Evolutionary conservation across 2,329 filamentous ascomycete species (phyloP), one percentile per base, ranked within the genome.

Genomic region (Trichoderma brevicompactum): DNA sequence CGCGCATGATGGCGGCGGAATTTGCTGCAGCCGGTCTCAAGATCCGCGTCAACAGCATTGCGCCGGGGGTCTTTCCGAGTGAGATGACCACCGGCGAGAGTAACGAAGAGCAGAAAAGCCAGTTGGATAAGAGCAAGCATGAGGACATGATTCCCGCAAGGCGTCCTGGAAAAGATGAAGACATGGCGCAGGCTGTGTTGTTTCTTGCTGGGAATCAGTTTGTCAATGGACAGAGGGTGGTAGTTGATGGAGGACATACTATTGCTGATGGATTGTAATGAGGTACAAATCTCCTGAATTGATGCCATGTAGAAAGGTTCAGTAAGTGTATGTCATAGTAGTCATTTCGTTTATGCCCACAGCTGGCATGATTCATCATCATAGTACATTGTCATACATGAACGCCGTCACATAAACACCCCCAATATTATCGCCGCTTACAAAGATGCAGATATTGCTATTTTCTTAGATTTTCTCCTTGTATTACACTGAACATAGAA

Each of bases 41-140:
- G 74, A 81, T 85, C 46, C 91, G 92, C 69, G 83, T 90, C 43
- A 84, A 93, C 72, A 87, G 89, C 46, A 91, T 92, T 67, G 91
- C 91, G 0, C 91, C 91, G 0, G 90, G 90, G 40, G 83, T 90
- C 34, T 85, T 85, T 70, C 89, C 87, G 17, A 89, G 88, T 72
- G 90, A 91, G 83, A 92, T 91, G 89, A 89, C 87, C 44, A 83
- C 85, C 1, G 75, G 74, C 3, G 79, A 76, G 12, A 82, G 80
- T 34, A 78, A 81, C 17, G 77, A 78, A 17, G 72, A 72, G 38
- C 83, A 85, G 68, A 91, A 89, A 77, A 82, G 89, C 70, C 78
- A 85, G 64, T 81, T 87, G 38, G 83, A 83, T 41, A 80, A 81
- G 70, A 82, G 85, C 15, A 81, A 82, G 62, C 89, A 88, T 70